A percentile compares a stretch with the other conserved stretches of the same genome.
phyloP scores from a whole-genome alignment of 768 basidiomycete species.

The Leccinum sublutescens region DNA sequence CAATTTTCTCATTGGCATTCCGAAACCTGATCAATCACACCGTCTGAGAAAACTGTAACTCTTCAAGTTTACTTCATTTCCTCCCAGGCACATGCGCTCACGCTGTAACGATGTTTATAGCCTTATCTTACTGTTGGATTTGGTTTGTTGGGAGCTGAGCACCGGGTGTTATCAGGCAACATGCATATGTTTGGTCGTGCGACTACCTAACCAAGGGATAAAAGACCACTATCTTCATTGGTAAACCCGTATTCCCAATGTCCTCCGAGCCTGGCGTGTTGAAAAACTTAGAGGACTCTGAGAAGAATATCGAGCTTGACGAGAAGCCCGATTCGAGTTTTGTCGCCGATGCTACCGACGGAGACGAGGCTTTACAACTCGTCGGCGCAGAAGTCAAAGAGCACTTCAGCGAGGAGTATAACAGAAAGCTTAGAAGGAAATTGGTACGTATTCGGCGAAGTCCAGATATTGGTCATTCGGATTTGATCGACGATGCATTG shows the following conservation, averaged over 20 bases:
- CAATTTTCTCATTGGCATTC: not conserved
- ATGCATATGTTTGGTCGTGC: no score
- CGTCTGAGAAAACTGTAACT: slow-evolving; percentile 9
- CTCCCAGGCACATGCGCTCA: slow-evolving; percentile 3
- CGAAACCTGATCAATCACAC: slow-evolving; percentile 1
- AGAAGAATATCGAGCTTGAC: slow-evolving; percentile 24
- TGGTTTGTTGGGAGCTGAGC: not conserved
- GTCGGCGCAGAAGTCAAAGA: slow-evolving; percentile 51
- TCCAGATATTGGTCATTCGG: not conserved
- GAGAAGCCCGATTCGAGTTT: slow-evolving; percentile 32
- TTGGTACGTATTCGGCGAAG: slow-evolving; percentile 38
- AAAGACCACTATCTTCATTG: slow-evolving; percentile 2
- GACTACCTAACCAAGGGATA: slow-evolving; percentile 9
- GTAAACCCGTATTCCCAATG: slow-evolving; percentile 12
- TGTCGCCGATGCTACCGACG: slow-evolving; percentile 40
- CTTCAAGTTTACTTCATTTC: not conserved
- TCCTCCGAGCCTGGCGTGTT: slow-evolving; percentile 12
- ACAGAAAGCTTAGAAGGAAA: slow-evolving; percentile 54
- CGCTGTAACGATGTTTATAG: slow-evolving; percentile 8
- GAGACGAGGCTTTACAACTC: slow-evolving; percentile 60
- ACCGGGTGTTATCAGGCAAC: slow-evolving; percentile 7
- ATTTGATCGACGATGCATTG: not conserved
- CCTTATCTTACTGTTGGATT: slow-evolving; percentile 17
- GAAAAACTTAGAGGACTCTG: slow-evolving; percentile 12
- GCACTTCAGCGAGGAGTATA: slow-evolving; percentile 62